These are phyloP conservation scores for Rubia tinctorum DNA, from an alignment of 305 asterid genomes.

Conservation along the genomic window DNA sequence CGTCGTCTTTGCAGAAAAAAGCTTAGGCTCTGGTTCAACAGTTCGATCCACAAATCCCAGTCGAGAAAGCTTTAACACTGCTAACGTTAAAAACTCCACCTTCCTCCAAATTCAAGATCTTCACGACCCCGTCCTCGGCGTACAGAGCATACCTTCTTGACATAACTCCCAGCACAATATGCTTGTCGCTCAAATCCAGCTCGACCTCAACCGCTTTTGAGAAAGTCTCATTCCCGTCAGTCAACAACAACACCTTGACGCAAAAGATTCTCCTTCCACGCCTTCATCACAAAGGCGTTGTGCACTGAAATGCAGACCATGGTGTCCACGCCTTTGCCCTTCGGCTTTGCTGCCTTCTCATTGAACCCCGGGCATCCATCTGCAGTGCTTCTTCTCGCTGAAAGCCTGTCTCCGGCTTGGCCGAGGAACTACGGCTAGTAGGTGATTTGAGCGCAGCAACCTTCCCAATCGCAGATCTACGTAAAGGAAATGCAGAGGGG, in stretches of 20 bases:
- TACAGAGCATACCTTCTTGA: slow-evolving; percentile 92
- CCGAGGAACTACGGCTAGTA: no score
- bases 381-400: no score
- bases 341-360: slow-evolving; percentile 63
- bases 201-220: slow-evolving; percentile 79
- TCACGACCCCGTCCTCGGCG: slow-evolving; percentile 86
- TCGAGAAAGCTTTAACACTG: no score
- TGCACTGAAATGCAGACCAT: slow-evolving; percentile 88
- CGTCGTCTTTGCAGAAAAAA: no score
- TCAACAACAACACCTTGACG: slow-evolving; percentile 72
- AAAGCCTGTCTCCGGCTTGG: no score
- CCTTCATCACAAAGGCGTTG: slow-evolving; percentile 94
- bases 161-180: slow-evolving; percentile 84
- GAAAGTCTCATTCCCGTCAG: slow-evolving; percentile 81
- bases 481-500: no score
- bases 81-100: slow-evolving; percentile 95
- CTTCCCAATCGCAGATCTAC: no score
- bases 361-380: slow-evolving; percentile 83
- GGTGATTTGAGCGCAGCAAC: no score
- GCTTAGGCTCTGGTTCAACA: no score
- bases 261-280: slow-evolving; percentile 80
- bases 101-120: slow-evolving; percentile 81
- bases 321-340: slow-evolving; percentile 85
- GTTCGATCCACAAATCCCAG: no score
- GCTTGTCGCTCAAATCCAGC: slow-evolving; percentile 92